Evolutionary conservation across 805 yeast genomes (phyloP).

Genomic region (Ogataea corticis): DNA sequence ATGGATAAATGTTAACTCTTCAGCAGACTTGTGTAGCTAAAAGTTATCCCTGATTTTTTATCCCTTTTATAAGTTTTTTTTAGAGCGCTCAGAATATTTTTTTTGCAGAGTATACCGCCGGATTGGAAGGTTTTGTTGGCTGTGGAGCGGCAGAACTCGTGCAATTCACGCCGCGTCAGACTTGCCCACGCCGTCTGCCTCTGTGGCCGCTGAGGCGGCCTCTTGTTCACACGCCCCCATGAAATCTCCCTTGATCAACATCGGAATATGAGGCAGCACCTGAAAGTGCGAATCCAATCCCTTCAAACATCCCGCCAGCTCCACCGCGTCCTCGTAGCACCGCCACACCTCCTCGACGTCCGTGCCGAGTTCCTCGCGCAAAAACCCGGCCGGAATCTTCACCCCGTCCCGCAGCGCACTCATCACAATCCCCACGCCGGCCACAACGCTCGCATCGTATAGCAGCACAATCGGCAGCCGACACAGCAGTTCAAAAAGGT

Average conservation of each 20-base stretch:
- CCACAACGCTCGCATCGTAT: conserved; percentile 23
- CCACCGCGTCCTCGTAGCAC: conserved; percentile 26
- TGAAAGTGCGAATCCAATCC: conserved; percentile 27
- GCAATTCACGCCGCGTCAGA: no score
- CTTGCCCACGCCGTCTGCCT: no score
- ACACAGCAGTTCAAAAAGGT: conserved; percentile 29
- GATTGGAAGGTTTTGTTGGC: neutral
- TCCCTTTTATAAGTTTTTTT: neutral
- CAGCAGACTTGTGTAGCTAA: no score
- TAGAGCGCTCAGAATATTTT: neutral
- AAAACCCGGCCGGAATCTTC: conserved; percentile 17
- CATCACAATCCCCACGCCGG: conserved; percentile 27
- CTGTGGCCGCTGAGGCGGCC: no score
- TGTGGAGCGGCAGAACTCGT: neutral
- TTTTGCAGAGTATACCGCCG: no score
- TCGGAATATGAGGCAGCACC: conserved; percentile 26
- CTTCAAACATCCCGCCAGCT: conserved; percentile 20
- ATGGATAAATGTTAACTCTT: no score
- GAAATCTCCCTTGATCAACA: conserved; percentile 19
- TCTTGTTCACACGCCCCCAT: neutral
- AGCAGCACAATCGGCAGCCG: conserved; percentile 33
- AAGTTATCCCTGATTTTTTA: neutral
- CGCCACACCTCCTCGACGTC: conserved; percentile 21
- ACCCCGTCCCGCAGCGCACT: conserved; percentile 23
- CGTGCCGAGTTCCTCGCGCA: conserved; percentile 18